These are phyloP conservation scores for Pinus albicaulis DNA, from an alignment of 75 land plant genomes.

Conservation along the genomic window DNA sequence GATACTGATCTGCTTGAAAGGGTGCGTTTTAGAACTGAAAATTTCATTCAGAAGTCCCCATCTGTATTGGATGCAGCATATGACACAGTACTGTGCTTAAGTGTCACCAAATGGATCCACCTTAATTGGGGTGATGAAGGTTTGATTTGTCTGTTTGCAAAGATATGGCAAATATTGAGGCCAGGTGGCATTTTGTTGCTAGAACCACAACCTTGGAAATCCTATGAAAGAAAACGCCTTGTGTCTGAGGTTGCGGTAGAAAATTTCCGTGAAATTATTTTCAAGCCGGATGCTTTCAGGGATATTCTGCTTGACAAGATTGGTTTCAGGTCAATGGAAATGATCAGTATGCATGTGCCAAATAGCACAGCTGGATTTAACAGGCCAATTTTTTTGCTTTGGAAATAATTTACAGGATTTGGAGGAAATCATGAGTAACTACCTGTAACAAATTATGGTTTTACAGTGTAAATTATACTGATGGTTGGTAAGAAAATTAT, in stretches of 20 bases:
- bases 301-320: constrained; percentile 74
- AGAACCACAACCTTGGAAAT: constrained; percentile 94
- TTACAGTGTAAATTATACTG: not conserved
- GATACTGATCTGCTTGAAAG: constrained; percentile 25
- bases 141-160: constrained; percentile 64
- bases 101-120: constrained; percentile 96
- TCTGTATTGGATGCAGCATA: constrained; percentile 15
- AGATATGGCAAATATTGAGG: constrained; percentile 64
- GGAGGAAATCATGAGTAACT: not conserved
- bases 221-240: constrained; percentile 54
- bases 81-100: constrained; percentile 61
- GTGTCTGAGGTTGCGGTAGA: constrained; percentile 46
- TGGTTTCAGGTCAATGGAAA: constrained; percentile 69
- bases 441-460: not conserved
- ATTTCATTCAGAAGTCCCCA: constrained; percentile 11
- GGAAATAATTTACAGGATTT: constrained; percentile 20
- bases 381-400: constrained; percentile 55
- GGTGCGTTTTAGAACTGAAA: constrained; percentile 32
- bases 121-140: constrained; percentile 98
- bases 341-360: constrained; percentile 35
- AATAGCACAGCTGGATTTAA: constrained; percentile 54
- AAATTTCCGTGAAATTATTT: constrained; percentile 17
- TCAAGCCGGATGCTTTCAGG: constrained; percentile 33
- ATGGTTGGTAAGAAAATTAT: not conserved
- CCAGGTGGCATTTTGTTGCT: constrained; percentile 89